Percentiles rank a stretch among this genome's conserved stretches.
Evolutionary conservation across 257 asterid genomes (phyloP).

Genomic region (Striga asiatica): DNA sequence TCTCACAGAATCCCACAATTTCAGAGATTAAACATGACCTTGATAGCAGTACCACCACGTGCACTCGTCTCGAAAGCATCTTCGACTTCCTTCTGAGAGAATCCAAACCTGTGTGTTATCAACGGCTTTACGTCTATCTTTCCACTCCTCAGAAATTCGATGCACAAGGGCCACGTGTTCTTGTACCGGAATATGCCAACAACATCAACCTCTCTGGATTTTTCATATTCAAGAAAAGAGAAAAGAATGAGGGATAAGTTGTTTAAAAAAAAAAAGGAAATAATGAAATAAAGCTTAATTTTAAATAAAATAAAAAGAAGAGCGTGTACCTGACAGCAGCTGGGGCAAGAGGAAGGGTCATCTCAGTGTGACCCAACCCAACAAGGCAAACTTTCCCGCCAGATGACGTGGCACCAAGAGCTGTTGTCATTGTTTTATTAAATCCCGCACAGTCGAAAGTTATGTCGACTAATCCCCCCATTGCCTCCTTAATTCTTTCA

Average conservation of each 20-base stretch:
- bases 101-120: constrained; percentile 80
- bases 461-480: constrained; percentile 45
- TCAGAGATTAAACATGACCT: constrained; percentile 86
- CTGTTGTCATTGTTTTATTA: constrained; percentile 78
- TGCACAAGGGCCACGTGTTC: constrained; percentile 92
- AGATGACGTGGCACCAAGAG: constrained; percentile 61
- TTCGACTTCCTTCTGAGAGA: constrained; percentile 75
- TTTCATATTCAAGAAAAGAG: neutral
- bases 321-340: constrained; percentile 72
- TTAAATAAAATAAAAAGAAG: neutral
- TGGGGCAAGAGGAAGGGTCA: constrained; percentile 78
- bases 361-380: constrained; percentile 69
- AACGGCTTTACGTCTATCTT: constrained; percentile 86
- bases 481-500: constrained; percentile 45
- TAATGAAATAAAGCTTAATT: too few relatives aligned
- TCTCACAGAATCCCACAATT: neutral
- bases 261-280: too few relatives aligned
- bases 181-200: constrained; percentile 85
- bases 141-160: constrained; percentile 67
- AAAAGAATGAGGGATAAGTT: too few relatives aligned
- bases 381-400: constrained; percentile 97
- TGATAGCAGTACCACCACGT: constrained; percentile 79
- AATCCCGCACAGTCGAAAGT: constrained; percentile 86
- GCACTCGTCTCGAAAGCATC: constrained; percentile 84
- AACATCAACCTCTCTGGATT: constrained; percentile 77